Evolutionary conservation across 2,329 filamentous ascomycete species (phyloP).

Genomic region (Scytalidium sp.): DNA sequence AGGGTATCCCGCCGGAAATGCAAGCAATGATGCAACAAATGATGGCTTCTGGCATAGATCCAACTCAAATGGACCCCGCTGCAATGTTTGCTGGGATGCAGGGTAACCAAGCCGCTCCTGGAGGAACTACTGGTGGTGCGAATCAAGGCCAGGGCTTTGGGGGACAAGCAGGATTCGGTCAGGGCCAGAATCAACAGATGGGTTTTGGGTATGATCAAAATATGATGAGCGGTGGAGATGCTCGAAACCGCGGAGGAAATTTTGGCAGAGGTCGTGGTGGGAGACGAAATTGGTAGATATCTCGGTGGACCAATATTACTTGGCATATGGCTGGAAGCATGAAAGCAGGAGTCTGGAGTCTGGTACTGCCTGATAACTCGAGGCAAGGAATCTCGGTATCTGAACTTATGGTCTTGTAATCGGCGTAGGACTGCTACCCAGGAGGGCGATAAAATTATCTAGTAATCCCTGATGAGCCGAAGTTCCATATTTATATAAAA

Average conservation of each 20-base stretch:
- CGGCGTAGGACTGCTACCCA: too few species aligned
- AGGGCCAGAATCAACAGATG: slow-evolving; percentile 26
- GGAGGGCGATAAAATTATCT: too few species aligned
- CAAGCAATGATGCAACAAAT: slow-evolving; percentile 69
- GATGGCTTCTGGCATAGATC: slow-evolving; percentile 64
- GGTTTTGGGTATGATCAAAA: slow-evolving; percentile 28
- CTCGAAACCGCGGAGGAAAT: slow-evolving; percentile 25
- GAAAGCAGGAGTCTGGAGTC: slow-evolving; percentile 10
- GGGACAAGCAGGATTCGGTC: slow-evolving; percentile 45
- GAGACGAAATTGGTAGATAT: slow-evolving; percentile 19
- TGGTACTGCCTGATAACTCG: neutral
- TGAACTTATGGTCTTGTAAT: too few species aligned
- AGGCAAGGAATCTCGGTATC: neutral
- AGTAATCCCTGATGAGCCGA: too few species aligned
- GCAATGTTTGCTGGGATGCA: slow-evolving; percentile 61
- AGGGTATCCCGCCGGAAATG: slow-evolving; percentile 64
- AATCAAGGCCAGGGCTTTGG: slow-evolving; percentile 45
- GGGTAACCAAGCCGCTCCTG: slow-evolving; percentile 34
- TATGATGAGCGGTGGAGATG: slow-evolving; percentile 18
- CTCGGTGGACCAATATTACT: neutral
- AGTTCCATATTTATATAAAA: too few species aligned
- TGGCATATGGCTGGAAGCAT: neutral
- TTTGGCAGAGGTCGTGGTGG: slow-evolving; percentile 28
- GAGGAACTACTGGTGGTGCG: slow-evolving; percentile 43
- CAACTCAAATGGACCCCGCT: slow-evolving; percentile 63